Evolutionary conservation across 192 early-diverging fungal genomes (phyloP), one percentile per base, ranked within the genome.

Genomic region (Glomus cerebriforme): DNA sequence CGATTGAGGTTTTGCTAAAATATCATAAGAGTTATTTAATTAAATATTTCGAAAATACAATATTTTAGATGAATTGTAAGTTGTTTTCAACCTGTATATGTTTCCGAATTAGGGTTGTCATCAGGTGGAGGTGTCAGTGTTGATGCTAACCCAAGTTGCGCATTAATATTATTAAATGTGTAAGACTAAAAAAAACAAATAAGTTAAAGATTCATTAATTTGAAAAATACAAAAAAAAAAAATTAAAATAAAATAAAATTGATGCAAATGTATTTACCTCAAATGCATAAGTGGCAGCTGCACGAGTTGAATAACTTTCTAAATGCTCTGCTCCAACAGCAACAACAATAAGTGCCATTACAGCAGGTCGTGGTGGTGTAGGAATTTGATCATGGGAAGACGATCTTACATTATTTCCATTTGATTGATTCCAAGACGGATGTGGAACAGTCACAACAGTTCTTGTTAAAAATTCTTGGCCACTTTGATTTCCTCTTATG

Each of bases 81-180:
- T 32, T 6, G 15, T 31, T 65, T 32, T 39, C 37, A 47, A 77
- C 77, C 65, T 69, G 29, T 39, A 24, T 59, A 24, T 37, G 27
- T 54, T 4, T 83, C 75, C 3, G 81, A 83, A 73, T 93, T 92
- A 17, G 86, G 86, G 69, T 93, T 93, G 69, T 93, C 92, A 59
- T 90, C 85, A 37, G 93, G 93, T 12, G 95, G 95, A 7, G 92
- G 87, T 29, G 90, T 93, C 26, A 99, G 79, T 7, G 95, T 98
- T 7, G 96, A 91, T 24, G 95, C 92, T 12, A 99, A 79, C 8
- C 93, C 92, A 24, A 98, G 82, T 82, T 98, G 96, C 7, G 92
- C 92, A 81, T 98, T 97, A 7, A 88, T 84, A 83, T 98, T 99
- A 66, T 92, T 88, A 71, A 92, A 87, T 3, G 95, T 87, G 78